Base-by-base conservation (phyloP, 768 basidiomycete genomes). In the Termitomyces sp. region DNA sequence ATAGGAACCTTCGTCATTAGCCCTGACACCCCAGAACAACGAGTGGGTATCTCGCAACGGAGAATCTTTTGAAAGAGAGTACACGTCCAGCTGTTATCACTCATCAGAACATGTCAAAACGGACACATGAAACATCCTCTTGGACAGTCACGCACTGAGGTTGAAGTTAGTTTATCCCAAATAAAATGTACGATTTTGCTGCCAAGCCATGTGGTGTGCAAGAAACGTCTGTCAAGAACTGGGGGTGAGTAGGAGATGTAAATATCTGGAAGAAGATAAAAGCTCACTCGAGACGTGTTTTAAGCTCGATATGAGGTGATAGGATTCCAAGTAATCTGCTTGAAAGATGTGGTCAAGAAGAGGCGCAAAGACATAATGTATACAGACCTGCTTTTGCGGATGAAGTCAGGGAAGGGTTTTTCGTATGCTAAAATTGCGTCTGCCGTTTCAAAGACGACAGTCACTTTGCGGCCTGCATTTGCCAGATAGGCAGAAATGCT, bases 171-270 rank as follows among this genome's bases (percentile, higher is more conserved):
- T 20, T 71, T 70, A 7, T 71, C 71, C 82, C 86, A 87, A 44
- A 87, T 71, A 20, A 67, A 72, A 32, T 74, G 76, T 1, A 81
- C 80, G 22, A 89, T 78, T 48, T 73, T 79, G 55, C 77, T 76
- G 1, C 88, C 88, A 0, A 88, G 45, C 67, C 78, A 79, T 3
- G 85, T 88, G 0, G 74, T 81, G 62, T 90, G 88, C 18, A 89
- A 72, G 68, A 88, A 88, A 3, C 82, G 82, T 61, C 75, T 75
- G n/a, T 9, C 18, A 55, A 39, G 48, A 33, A 54, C 18, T 50
- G 1, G 4, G 11, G 7, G 40, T 54, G 11, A 40, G 32, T 24
- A 33, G 28, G 28, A 28, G 42, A 20, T 16, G 22, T 16, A 42
- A 33, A 18, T 39, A 4, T n/a, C 16, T n/a, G 56, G 9, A 55